Base-by-base conservation (phyloP, 225 moss, liverwort and hornwort genomes). In the Physcomitrellopsis africana region DNA sequence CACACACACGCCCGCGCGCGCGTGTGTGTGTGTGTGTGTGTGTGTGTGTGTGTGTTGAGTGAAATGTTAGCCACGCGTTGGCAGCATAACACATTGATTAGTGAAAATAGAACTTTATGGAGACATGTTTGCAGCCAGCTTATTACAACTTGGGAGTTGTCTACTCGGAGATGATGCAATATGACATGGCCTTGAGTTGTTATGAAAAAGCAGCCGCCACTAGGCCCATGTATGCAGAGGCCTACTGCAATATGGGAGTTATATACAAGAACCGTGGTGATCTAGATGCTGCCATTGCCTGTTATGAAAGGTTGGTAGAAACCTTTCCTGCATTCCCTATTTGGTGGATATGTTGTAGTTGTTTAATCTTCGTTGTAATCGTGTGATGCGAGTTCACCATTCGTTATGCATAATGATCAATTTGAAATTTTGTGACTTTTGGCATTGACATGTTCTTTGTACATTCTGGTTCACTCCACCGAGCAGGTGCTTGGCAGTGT, bases 181-280 rank as follows among this genome's bases (percentile, higher is more conserved):
- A 95, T 74, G 99, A 99, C 52, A 92, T 86, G 86, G 99, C 99
- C 67, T 81, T 99, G 61, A 91, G 87, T 81, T 99, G 93, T 79
- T 99, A 99, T 79, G 99, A 99, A 75, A 93, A 93, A 68, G 99
- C 99, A 79, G 99, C 99, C 78, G 81, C 87, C 63, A 87, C 93
- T 70, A 93, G 92, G 77, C 99, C 99, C 67, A 99, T 99, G 99
- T 99, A 99, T 72, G 95, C 99, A 51, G 99, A 99, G 76, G 99
- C 99, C 48, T 99, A 92, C 79, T 99, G 99, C 86, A 99, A 99
- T 52, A 99, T 99, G 99, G 99, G 99, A 76, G 99, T 99, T 57
- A 99, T 99, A n/a, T 99, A 90, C 82, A 99, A 99, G 72, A 95
- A 99, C 64, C 99, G 99, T 58, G 99, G 93, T 67, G 95, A 99